These are phyloP conservation scores for Boechera retrofracta DNA, from an alignment of 345 rosid genomes.

Conservation along the genomic window DNA sequence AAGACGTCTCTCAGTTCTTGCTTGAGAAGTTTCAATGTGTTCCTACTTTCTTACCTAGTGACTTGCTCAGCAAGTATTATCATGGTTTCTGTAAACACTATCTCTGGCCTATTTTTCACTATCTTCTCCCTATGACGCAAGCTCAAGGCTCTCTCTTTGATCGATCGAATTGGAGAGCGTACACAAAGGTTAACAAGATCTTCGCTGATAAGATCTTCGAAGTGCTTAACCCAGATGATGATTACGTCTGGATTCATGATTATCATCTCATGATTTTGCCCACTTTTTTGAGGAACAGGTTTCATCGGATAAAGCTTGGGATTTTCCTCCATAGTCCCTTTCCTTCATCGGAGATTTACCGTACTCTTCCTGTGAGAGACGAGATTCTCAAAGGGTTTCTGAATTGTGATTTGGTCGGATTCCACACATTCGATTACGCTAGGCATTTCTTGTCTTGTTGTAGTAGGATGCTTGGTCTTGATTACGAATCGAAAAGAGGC, in stretches of 20 bases:
- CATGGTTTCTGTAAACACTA: conserved; percentile 92
- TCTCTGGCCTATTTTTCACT: conserved; percentile 88
- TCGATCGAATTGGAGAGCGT: conserved; percentile 65
- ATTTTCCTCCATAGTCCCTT: conserved; percentile 76
- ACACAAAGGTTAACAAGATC: conserved; percentile 61
- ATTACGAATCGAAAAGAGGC: conserved; percentile 81
- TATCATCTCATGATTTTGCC: conserved; percentile 88
- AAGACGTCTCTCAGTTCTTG: conserved; percentile 57
- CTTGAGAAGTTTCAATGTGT: conserved; percentile 62
- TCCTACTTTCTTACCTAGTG: conserved; percentile 70
- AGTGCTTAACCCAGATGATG: conserved; percentile 67
- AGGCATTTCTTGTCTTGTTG: conserved; percentile 87
- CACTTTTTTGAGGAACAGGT: conserved; percentile 64
- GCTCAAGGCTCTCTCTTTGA: conserved; percentile 62
- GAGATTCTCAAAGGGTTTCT: conserved; percentile 71
- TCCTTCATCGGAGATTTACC: conserved; percentile 78
- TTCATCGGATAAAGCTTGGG: conserved; percentile 63
- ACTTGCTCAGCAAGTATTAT: conserved; percentile 59
- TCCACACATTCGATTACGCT: conserved; percentile 88
- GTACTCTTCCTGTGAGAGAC: conserved; percentile 72
- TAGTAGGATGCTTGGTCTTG: conserved; percentile 79
- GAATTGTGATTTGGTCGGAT: conserved; percentile 85
- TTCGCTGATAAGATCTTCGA: conserved; percentile 74
- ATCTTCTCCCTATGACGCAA: conserved; percentile 62
- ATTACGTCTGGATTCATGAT: conserved; percentile 84